Evolutionary conservation across 2,329 filamentous ascomycete species (phyloP).

Genomic region (Fusarium secorum): DNA sequence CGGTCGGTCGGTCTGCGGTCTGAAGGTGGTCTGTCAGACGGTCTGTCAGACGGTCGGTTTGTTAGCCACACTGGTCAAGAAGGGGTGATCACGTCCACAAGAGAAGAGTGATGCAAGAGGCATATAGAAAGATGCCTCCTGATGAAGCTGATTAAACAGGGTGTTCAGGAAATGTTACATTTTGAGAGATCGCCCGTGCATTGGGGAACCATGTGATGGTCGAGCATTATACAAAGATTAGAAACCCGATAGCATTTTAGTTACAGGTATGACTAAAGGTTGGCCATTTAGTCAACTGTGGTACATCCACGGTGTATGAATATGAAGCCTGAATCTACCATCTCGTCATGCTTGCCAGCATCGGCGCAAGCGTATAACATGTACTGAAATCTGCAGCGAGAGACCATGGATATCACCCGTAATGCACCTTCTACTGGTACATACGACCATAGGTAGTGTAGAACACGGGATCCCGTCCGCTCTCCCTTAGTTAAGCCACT

Average conservation of each 20-base stretch:
- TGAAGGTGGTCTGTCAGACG: too few relatives aligned
- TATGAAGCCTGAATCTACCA: not conserved
- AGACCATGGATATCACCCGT: fast-evolving
- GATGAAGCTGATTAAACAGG: not conserved
- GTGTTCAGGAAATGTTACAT: not conserved
- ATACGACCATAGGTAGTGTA: not conserved
- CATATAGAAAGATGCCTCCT: not conserved
- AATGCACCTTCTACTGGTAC: fast-evolving
- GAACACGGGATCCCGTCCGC: not conserved
- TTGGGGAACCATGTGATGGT: not conserved
- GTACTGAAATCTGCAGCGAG: fast-evolving
- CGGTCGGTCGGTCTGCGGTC: too few relatives aligned
- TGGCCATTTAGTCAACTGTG: fast-evolving
- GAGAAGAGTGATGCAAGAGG: not conserved
- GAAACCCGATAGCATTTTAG: fast-evolving
- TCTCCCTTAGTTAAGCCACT: not conserved
- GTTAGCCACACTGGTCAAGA: too few relatives aligned
- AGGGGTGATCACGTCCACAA: fast-evolving
- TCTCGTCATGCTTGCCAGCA: fast-evolving
- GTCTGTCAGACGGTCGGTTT: too few relatives aligned
- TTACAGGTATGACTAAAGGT: fast-evolving
- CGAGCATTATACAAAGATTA: too few relatives aligned
- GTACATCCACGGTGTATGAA: fast-evolving
- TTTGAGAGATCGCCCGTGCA: not conserved
- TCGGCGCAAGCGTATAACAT: not conserved